Evolutionary conservation across 352 stramenopile species (phyloP), one percentile per base, ranked within the genome.

Genomic region (Globisporangium cederbergense): DNA sequence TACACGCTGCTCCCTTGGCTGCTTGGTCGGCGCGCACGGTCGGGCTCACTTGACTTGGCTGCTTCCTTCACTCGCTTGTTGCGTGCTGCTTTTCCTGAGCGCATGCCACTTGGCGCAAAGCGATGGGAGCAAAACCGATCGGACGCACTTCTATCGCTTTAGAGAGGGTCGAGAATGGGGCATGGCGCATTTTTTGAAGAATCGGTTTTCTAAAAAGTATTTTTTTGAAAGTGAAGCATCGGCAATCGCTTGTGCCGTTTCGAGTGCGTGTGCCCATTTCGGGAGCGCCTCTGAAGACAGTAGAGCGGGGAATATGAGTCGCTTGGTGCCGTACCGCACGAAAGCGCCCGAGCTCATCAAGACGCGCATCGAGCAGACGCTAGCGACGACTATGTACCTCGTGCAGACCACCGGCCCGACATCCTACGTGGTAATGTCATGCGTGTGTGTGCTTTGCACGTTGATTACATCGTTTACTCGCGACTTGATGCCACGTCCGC

Each of bases 401-500:
- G 82, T 93, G 55, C 82, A 91, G 75, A 92, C 82, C 9, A 85
- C 72, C 0, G 83, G 86, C 1, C 84, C 84, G 38, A 95, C 86
- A 30, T 91, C 79, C 16, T 93, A 90, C 50, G 81, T 95, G 60
- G 86, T 89, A 59, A 59, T 16, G 47, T 3, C 14, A 1, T 50
- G 36, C 16, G 40, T 50, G 47, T 32, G 3, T 28, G 25, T 28
- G 25, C 25, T 28, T 28, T 28, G 25, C 25, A 28, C 25, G 25
- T 28, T 28, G 25, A 28, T 28, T 28, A 28, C 25, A 28, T 28
- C 25, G 25, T 28, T 28, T 28, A 28, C 25, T 10, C 42, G n/a
- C 10, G 9, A 30, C 28, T 45, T 46, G 16, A 4, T 25, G 4
- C 32, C 18, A 43, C 18, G 42, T 28, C 34, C 46, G 14, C 20